Conservation (phyloP, 2,329 filamentous ascomycete species). For the Tolypocladium cylindrosporum region DNA sequence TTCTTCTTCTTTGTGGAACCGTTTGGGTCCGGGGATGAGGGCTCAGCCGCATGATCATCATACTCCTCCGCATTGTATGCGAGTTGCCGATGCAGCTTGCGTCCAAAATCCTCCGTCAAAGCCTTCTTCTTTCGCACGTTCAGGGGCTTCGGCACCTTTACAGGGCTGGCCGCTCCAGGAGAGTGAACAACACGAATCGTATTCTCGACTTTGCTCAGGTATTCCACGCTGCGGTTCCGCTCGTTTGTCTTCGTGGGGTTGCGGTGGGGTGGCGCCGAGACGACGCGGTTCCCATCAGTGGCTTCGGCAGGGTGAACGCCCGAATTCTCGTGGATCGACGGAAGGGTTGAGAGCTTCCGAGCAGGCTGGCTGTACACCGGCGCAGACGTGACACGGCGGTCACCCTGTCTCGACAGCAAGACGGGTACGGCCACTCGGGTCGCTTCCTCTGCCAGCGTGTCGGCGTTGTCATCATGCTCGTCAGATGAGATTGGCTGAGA, state of each 20-base stretch:
- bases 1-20: conserved; percentile 30
- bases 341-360: conserved; percentile 28
- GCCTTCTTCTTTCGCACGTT: conserved; percentile 30
- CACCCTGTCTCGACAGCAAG: conserved; percentile 21
- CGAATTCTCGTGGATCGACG: conserved; percentile 38
- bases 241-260: conserved; percentile 19
- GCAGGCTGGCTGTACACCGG: conserved; percentile 33
- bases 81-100: conserved; percentile 9
- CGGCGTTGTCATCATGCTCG: conserved; percentile 10
- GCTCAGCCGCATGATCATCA: conserved; percentile 9
- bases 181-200: conserved; percentile 48
- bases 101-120: conserved; percentile 10
- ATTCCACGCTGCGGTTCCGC: conserved; percentile 29
- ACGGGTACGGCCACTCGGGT: conserved; percentile 19
- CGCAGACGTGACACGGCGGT: conserved; percentile 40
- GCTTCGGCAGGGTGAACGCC: conserved; percentile 5
- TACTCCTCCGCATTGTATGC: conserved; percentile 7
- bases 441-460: conserved; percentile 13
- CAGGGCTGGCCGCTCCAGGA: conserved; percentile 24
- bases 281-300: conserved; percentile 30
- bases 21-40: conserved; percentile 8
- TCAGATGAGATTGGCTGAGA: conserved; percentile 15
- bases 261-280: conserved; percentile 34
- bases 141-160: conserved; percentile 26
- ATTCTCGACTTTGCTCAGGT: conserved; percentile 34